Evolutionary conservation across 306 rosid genomes (phyloP), one percentile per base, ranked within the genome.

Genomic region (Corylus americana): DNA sequence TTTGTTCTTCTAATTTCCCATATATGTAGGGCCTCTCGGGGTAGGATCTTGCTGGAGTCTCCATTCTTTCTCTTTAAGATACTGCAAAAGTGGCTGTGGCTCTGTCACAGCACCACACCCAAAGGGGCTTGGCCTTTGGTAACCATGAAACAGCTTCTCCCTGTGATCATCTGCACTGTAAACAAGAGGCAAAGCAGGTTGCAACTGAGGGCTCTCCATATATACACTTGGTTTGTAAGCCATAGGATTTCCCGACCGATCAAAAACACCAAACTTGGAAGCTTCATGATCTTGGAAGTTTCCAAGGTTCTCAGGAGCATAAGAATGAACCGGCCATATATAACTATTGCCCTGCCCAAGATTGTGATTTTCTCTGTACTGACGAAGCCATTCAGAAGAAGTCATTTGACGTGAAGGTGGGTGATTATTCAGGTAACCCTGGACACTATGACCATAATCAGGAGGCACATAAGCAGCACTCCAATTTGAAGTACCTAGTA

Each of bases 361-460:
- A 67, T 72, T 88, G 61, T 81, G 78, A 58, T 81, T 90, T 79
- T 86, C 94, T 80, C 97, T 61, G 71, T 96, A 91, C 88, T 92
- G 92, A 45, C 97, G 96, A 80, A 96, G 92, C 99, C 99, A 96
- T 87, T 96, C 99, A 1, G 98, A 90, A 59, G 99, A 96, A 73
- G 93, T 90, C 96, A 96, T 84, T 86, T 49, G 90, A 13, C 91
- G 90, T 3, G 88, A 75, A 14, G 92, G 86, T 25, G 91, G 85
- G 73, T 83, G 83, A 31, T 79, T 85, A 71, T 70, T 75, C 55
- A 83, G 11, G 48, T 83, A 80, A 70, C 83, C 85, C 14, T 81
- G 85, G 81, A 79, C 73, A 80, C 79, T 11, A 68, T 84, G 90
- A 78, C 85, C 87, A 80, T 81, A 87, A 66, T 74, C 85, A 8